Percentiles rank a stretch among this genome's conserved stretches.
These are phyloP conservation scores for Ophiostoma perfectum DNA, from an alignment of 2,329 filamentous ascomycete genomes.

Conservation along the genomic window DNA sequence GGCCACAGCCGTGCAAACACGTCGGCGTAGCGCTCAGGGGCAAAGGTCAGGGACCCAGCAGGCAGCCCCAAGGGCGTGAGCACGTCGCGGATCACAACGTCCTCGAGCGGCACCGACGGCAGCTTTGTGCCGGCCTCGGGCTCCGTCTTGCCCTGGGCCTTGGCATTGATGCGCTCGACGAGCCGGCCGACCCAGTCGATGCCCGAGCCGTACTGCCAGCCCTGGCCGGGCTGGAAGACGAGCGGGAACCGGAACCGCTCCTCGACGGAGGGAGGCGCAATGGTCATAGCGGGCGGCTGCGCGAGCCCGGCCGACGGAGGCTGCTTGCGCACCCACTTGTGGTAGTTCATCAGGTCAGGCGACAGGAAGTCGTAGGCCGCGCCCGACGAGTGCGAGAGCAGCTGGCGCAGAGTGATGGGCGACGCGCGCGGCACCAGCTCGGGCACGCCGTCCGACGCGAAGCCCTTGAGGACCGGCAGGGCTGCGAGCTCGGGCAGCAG, in stretches of 20 bases:
- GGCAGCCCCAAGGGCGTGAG: slow-evolving; percentile 26
- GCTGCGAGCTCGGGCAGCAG: slow-evolving; percentile 27
- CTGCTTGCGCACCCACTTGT: slow-evolving; percentile 11
- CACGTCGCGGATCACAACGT: slow-evolving; percentile 21
- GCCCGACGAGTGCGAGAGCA: slow-evolving; percentile 26
- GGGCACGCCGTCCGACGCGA: slow-evolving; percentile 16
- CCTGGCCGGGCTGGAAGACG: slow-evolving; percentile 25
- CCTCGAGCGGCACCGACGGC: slow-evolving; percentile 22
- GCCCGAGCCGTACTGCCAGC: slow-evolving; percentile 26
- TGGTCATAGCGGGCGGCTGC: slow-evolving; percentile 8
- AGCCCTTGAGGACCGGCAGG: slow-evolving; percentile 22
- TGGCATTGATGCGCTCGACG: slow-evolving; percentile 22
- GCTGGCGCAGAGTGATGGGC: slow-evolving; percentile 27
- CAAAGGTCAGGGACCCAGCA: slow-evolving; percentile 23
- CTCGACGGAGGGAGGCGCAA: slow-evolving; percentile 19
- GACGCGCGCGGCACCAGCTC: slow-evolving; percentile 13
- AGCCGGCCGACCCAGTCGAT: slow-evolving; percentile 26
- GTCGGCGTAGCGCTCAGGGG: slow-evolving; percentile 24
- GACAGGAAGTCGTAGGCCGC: slow-evolving; percentile 25
- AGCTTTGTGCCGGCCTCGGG: slow-evolving; percentile 5
- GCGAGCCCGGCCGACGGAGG: slow-evolving; percentile 8
- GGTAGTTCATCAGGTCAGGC: slow-evolving; percentile 21
- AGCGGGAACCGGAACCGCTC: slow-evolving; percentile 23
- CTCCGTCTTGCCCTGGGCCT: background rate
- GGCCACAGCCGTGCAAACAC: slow-evolving; percentile 21